phyloP scores from a whole-genome alignment of 208 protist genomes.

The Herpetomonas samuelpessoai region DNA sequence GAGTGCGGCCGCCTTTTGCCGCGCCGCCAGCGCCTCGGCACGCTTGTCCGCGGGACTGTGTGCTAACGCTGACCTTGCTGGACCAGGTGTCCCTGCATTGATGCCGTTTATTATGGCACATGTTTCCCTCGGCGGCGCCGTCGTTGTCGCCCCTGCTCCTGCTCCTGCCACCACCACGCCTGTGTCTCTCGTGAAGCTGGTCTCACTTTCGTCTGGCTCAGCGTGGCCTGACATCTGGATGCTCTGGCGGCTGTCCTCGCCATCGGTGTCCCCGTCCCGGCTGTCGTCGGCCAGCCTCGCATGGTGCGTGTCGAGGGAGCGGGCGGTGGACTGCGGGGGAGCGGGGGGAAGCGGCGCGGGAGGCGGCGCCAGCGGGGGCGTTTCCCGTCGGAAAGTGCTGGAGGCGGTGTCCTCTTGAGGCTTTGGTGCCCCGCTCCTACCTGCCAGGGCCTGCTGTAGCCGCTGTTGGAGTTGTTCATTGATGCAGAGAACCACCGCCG shows the following conservation, averaged over 20 bases:
- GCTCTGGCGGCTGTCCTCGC: too few relatives aligned
- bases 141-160: too few relatives aligned
- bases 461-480: slow-evolving; percentile 20
- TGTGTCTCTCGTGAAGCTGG: neutral
- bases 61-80: too few relatives aligned
- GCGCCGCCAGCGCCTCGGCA: neutral
- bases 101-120: neutral
- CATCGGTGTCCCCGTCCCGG: too few relatives aligned
- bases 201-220: too few relatives aligned
- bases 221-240: too few relatives aligned
- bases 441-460: neutral
- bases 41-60: neutral
- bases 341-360: neutral
- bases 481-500: slow-evolving; percentile 6
- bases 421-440: neutral
- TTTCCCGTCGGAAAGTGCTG: neutral
- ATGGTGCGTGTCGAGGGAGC: too few relatives aligned
- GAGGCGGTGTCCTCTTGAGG: neutral
- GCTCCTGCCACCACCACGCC: neutral
- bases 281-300: too few relatives aligned
- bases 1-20: slow-evolving; percentile 1
- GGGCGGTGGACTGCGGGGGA: neutral
- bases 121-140: neutral
- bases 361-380: neutral
- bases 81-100: neutral